phyloP scores from a whole-genome alignment of 805 yeast species.

The Spathaspora hagerdaliae region DNA sequence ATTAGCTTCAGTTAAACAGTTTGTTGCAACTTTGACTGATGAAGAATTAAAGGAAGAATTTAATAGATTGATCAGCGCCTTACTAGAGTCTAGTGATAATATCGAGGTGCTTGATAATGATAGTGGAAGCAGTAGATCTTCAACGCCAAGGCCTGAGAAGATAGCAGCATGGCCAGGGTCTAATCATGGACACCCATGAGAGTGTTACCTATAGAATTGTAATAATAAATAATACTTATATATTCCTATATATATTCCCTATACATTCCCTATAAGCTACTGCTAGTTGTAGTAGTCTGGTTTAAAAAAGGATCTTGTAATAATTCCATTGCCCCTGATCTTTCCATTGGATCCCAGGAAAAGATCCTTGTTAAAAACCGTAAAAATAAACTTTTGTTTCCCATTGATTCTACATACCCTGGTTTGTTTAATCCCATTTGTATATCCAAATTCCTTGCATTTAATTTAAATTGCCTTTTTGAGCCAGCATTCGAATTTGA shows the following conservation, averaged over 20 bases:
- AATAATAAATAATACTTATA: too few relatives aligned
- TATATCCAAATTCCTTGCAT: constrained; percentile 28
- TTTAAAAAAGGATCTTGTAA: constrained; percentile 21
- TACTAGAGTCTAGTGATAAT: constrained; percentile 4
- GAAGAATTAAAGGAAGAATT: constrained; percentile 5
- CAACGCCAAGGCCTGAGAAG: constrained; percentile 33
- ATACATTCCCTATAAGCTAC: too few relatives aligned
- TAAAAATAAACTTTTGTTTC: constrained; percentile 13
- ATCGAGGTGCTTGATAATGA: constrained; percentile 10
- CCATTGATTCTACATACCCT: constrained; percentile 3
- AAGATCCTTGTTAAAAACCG: constrained; percentile 27
- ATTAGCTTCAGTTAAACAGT: constrained; percentile 12
- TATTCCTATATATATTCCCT: too few relatives aligned
- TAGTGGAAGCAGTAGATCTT: constrained; percentile 19
- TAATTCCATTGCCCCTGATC: constrained; percentile 24
- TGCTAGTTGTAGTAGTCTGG: background rate
- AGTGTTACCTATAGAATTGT: background rate
- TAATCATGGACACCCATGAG: constrained; percentile 50
- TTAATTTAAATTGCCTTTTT: constrained; percentile 22
- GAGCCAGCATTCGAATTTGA: constrained; percentile 3
- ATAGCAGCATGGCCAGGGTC: constrained; percentile 65
- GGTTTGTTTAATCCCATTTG: constrained; percentile 15
- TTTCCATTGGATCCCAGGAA: constrained; percentile 34
- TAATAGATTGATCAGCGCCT: background rate
- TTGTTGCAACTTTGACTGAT: constrained; percentile 17